A percentile compares a stretch with the other conserved stretches of the same genome.
Conservation (phyloP, 306 rosid species). For the Lablab purpureus region DNA sequence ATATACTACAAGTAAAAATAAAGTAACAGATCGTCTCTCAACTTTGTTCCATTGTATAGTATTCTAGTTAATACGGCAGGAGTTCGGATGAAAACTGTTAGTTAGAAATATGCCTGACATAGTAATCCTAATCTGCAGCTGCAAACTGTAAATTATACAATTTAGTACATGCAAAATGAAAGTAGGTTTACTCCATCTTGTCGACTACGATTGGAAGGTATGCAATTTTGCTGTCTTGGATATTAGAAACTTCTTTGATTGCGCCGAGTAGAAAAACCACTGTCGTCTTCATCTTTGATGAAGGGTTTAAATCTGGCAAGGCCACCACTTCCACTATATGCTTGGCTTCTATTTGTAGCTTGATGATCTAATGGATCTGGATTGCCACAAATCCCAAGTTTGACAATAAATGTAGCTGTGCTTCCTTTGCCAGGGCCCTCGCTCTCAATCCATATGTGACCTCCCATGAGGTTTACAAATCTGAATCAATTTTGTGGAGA, state of each 20-base stretch:
- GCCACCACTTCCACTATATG: conserved; percentile 74
- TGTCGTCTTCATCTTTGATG: conserved; percentile 52
- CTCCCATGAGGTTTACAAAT: conserved; percentile 95
- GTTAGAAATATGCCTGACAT: conserved; percentile 40
- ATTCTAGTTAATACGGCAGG: conserved; percentile 31
- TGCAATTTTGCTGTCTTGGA: conserved; percentile 10
- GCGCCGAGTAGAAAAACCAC: conserved; percentile 56
- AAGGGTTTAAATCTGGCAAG: conserved; percentile 61
- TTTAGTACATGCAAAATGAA: conserved; percentile 43
- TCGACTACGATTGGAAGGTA: conserved; percentile 6
- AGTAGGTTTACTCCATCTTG: conserved; percentile 27
- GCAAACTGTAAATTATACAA: conserved; percentile 47
- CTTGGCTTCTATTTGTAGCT: conserved; percentile 49
- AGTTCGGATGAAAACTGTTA: conserved; percentile 18
- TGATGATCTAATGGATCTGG: conserved; percentile 59
- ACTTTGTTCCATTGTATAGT: conserved; percentile 14
- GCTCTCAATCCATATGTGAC: conserved; percentile 91
- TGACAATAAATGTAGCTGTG: conserved; percentile 69
- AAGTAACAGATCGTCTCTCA: conserved; percentile 16
- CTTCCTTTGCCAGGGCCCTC: conserved; percentile 84
- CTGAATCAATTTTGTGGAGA: conserved; percentile 57
- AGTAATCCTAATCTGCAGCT: conserved; percentile 38
- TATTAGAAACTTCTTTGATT: conserved; percentile 71
- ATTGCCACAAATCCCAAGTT: conserved; percentile 70
- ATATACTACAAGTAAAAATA: not conserved